These are phyloP conservation scores for Phytomonas francai DNA, from an alignment of 208 protist species.

Conservation along the genomic window DNA sequence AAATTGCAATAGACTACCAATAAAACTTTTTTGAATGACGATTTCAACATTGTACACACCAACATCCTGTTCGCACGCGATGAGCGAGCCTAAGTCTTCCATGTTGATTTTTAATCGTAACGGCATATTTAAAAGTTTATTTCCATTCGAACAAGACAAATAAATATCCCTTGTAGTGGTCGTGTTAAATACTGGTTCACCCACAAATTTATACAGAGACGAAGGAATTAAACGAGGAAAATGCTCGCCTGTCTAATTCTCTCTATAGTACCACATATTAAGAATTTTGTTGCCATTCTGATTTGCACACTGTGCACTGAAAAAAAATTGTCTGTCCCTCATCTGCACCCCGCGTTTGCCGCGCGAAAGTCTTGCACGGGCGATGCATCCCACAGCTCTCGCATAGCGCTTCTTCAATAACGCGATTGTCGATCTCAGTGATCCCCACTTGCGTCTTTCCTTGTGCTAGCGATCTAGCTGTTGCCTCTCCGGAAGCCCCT, in stretches of 20 bases:
- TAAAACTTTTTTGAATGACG: neutral
- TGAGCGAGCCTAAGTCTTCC: neutral
- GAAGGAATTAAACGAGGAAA: neutral
- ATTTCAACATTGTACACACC: neutral
- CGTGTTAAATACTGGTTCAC: neutral
- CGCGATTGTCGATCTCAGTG: constrained; percentile 70
- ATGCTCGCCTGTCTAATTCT: neutral
- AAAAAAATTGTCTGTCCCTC: constrained; percentile 91
- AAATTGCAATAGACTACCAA: neutral
- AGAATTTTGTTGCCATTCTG: constrained; percentile 89
- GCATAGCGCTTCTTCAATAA: constrained; percentile 84
- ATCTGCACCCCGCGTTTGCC: constrained; percentile 87
- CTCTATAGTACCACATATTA: constrained; percentile 22
- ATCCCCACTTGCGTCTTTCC: constrained; percentile 15
- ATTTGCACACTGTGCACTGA: constrained; percentile 78
- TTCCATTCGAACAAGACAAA: neutral
- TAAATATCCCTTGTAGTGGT: neutral
- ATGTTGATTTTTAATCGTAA: neutral
- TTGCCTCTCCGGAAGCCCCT: neutral
- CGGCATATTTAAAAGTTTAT: neutral
- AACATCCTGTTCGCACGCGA: neutral
- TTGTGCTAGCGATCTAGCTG: neutral
- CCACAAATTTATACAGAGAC: neutral
- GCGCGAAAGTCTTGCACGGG: constrained; percentile 71
- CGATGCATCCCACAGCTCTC: constrained; percentile 61